Evolutionary conservation across 2,329 filamentous ascomycete genomes (phyloP).

Genomic region (Hypoxylon sp.): DNA sequence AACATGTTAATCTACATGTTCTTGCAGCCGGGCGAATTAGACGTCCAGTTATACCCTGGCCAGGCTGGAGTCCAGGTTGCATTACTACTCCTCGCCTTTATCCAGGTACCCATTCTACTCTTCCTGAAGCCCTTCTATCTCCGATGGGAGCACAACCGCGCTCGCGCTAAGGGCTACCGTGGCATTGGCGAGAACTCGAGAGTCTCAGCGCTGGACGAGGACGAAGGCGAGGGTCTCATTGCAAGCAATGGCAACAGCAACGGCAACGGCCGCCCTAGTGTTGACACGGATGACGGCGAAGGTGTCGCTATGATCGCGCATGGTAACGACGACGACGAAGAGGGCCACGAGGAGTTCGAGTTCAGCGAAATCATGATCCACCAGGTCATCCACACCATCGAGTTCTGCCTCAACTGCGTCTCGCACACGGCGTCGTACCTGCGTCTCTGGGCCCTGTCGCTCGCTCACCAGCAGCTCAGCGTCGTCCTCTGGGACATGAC

Average conservation of each 20-base stretch:
- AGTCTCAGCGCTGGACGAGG: slow-evolving; percentile 90
- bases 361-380: slow-evolving; percentile 99
- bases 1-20: slow-evolving; percentile 99
- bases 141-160: slow-evolving; percentile 90
- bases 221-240: slow-evolving; percentile 75
- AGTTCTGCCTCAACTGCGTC: slow-evolving; percentile 99
- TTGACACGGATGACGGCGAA: slow-evolving; percentile 74
- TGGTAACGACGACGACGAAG: slow-evolving; percentile 74
- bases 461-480: slow-evolving; percentile 97
- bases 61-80: slow-evolving; percentile 81
- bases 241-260: slow-evolving; percentile 61
- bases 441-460: slow-evolving; percentile 95
- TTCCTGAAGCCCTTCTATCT: slow-evolving; percentile 97
- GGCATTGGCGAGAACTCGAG: slow-evolving; percentile 90
- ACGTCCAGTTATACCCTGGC: slow-evolving; percentile 80
- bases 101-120: slow-evolving; percentile 89
- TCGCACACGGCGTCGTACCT: slow-evolving; percentile 99
- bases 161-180: slow-evolving; percentile 88
- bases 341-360: slow-evolving; percentile 96
- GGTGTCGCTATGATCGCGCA: slow-evolving; percentile 60
- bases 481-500: slow-evolving; percentile 98
- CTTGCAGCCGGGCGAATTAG: slow-evolving; percentile 80
- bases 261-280: slow-evolving; percentile 74
- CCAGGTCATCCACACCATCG: slow-evolving; percentile 98
- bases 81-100: slow-evolving; percentile 82